Evolutionary conservation across 495 filamentous ascomycete genomes (phyloP), one percentile per base, ranked within the genome.

Genomic region (Tuber calosporum): DNA sequence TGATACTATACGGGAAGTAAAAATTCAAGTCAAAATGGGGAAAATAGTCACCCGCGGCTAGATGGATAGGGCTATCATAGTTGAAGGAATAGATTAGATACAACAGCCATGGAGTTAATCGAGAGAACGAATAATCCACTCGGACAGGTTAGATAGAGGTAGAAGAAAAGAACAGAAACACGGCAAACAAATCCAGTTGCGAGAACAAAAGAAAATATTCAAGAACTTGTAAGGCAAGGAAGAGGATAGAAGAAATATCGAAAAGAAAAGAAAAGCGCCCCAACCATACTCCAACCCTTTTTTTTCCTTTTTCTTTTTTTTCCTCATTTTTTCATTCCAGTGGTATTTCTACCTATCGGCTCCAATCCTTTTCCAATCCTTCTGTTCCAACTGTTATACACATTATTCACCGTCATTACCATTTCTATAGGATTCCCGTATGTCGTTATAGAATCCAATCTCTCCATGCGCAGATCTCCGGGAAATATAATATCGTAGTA

Each of bases 301-400:
- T 41, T 42, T 43, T 17, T 42, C 43, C 39, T 43, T 19, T 7
- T 41, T 42, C 15, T 66, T 37, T 70, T 71, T 71, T 20, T 67
- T 38, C 42, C 73, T n/a, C n/a, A n/a, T n/a, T n/a, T 74, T 75
- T 53, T 26, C 36, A 48, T 37, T 53, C 67, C 45, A 62, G 26
- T 66, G 48, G 40, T 66, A 67, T 66, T 69, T 39, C 62, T 39
- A 69, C 40, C 8, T 58, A 26, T 34, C 0, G 43, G 41, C 17
- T 58, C 62, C 58, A 40, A 45, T 43, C 11, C 11, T 26, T 73
- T 42, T 8, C 15, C 15, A 2, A 1, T 30, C 38, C 39, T 38
- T 13, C 42, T 22, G 17, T 62, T 66, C 5, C 20, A n/a, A n/a
- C 0, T 20, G 30, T 45, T 45, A 40, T 38, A 30, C 22, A 30